Evolutionary conservation across 768 basidiomycete genomes (phyloP).

Genomic region (Trametes cinnabarina): DNA sequence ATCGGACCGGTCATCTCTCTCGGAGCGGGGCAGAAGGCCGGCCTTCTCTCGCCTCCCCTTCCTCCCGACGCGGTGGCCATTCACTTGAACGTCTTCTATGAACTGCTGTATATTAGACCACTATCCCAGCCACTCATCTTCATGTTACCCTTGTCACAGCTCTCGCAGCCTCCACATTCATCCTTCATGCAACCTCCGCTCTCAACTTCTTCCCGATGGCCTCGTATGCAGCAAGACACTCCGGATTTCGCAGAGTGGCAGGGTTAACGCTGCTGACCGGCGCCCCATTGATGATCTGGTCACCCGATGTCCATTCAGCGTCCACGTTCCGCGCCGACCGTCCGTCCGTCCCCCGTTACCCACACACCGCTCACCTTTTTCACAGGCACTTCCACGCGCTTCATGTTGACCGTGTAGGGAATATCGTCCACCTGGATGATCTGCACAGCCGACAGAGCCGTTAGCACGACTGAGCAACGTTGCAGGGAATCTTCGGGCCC

Average conservation of each 20-base stretch:
- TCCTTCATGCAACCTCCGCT: constrained; percentile 37
- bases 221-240: constrained; percentile 62
- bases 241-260: constrained; percentile 71
- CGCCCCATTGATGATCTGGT: constrained; percentile 76
- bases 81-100: background rate
- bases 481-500: constrained; percentile 11
- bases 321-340: background rate
- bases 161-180: background rate
- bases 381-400: constrained; percentile 75
- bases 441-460: constrained; percentile 34
- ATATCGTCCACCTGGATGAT: constrained; percentile 69
- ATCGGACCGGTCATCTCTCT: constrained; percentile 11
- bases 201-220: constrained; percentile 51
- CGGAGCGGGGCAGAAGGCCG: constrained; percentile 7
- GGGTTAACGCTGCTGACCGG: constrained; percentile 65
- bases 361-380: constrained; percentile 52
- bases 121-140: background rate
- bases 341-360: background rate
- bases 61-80: background rate
- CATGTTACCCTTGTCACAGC: background rate
- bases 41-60: background rate
- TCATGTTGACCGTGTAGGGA: constrained; percentile 79
- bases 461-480: constrained; percentile 23
- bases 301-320: constrained; percentile 10
- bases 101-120: background rate